Percentiles rank a stretch among this genome's conserved stretches.
These are phyloP conservation scores for Thielaviopsis ethacetica DNA, from an alignment of 2,329 filamentous ascomycete species.

Conservation along the genomic window DNA sequence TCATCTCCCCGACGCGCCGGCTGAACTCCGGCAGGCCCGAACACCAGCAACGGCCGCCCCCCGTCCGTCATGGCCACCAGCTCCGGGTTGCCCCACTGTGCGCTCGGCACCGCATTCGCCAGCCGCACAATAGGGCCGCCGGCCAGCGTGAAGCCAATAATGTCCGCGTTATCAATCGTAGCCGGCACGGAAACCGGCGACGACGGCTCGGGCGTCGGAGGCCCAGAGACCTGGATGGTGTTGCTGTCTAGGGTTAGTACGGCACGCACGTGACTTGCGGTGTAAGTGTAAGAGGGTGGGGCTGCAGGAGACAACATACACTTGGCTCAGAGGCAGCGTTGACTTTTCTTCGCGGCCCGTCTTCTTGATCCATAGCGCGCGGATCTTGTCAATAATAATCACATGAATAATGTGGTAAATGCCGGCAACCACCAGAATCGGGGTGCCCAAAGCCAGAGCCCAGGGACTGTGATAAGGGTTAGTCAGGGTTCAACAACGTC, in stretches of 20 bases:
- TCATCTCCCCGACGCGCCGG: slow-evolving; percentile 2
- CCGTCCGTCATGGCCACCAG: slow-evolving; percentile 10
- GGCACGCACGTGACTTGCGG: slow-evolving; percentile 13
- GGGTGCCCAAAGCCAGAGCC: slow-evolving; percentile 43
- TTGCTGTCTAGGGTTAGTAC: slow-evolving; percentile 21
- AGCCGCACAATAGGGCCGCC: slow-evolving; percentile 32
- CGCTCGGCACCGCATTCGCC: slow-evolving; percentile 18
- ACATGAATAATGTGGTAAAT: slow-evolving; percentile 32
- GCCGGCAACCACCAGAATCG: slow-evolving; percentile 41
- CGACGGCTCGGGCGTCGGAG: slow-evolving; percentile 9
- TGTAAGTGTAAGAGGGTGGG: slow-evolving; percentile 5
- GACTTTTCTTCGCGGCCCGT: slow-evolving; percentile 15
- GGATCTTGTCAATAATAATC: slow-evolving; percentile 22
- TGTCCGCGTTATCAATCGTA: slow-evolving; percentile 12
- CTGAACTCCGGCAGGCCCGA: slow-evolving; percentile 1
- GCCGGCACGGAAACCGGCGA: slow-evolving; percentile 15
- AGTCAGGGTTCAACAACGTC: neutral
- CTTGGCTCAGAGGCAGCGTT: slow-evolving; percentile 26
- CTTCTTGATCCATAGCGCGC: slow-evolving; percentile 17
- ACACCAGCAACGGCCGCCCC: slow-evolving; percentile 7
- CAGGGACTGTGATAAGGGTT: slow-evolving; percentile 25
- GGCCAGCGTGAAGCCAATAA: slow-evolving; percentile 29
- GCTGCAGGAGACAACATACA: slow-evolving; percentile 21
- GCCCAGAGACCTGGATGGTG: slow-evolving; percentile 9
- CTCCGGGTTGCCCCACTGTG: slow-evolving; percentile 10